Conservation (phyloP, 2,329 filamentous ascomycete species). For the Talaromyces verruculosus region DNA sequence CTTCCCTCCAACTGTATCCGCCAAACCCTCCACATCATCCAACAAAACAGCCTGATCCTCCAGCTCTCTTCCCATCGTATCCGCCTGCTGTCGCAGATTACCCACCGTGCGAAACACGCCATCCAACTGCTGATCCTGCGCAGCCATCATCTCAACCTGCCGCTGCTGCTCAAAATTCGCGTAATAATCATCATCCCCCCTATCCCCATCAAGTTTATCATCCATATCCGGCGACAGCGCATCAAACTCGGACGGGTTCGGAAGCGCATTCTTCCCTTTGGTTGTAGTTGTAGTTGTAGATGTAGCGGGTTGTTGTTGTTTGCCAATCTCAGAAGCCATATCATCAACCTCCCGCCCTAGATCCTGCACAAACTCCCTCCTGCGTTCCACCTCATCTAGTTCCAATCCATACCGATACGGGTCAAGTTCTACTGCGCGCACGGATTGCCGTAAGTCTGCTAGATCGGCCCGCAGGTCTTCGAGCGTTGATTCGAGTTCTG, state of each 20-base stretch:
- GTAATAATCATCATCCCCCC: slow-evolving; percentile 56
- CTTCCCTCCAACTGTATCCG: slow-evolving; percentile 82
- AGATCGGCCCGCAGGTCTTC: slow-evolving; percentile 80
- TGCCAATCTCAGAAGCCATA: slow-evolving; percentile 79
- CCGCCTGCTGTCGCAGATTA: slow-evolving; percentile 82
- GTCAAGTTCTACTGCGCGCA: slow-evolving; percentile 81
- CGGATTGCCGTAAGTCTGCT: slow-evolving; percentile 80
- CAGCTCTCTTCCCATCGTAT: slow-evolving; percentile 93
- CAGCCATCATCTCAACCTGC: slow-evolving; percentile 86
- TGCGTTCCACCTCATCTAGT: slow-evolving; percentile 74
- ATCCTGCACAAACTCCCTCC: slow-evolving; percentile 80
- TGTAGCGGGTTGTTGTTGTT: slow-evolving; percentile 31
- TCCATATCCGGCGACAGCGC: slow-evolving; percentile 40
- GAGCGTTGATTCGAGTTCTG: slow-evolving; percentile 76
- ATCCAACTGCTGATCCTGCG: slow-evolving; percentile 91
- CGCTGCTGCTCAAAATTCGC: slow-evolving; percentile 86
- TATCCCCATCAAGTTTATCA: slow-evolving; percentile 46
- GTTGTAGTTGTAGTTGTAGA: slow-evolving; percentile 27
- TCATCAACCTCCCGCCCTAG: slow-evolving; percentile 84
- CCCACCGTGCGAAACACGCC: slow-evolving; percentile 92
- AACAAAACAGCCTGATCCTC: slow-evolving; percentile 93
- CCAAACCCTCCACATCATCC: slow-evolving; percentile 77
- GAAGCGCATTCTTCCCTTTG: slow-evolving; percentile 50
- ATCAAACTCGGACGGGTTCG: slow-evolving; percentile 60
- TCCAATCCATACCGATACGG: slow-evolving; percentile 86